phyloP scores from a whole-genome alignment of 2,329 filamentous ascomycete genomes.

The Trichoderma citrinoviride region DNA sequence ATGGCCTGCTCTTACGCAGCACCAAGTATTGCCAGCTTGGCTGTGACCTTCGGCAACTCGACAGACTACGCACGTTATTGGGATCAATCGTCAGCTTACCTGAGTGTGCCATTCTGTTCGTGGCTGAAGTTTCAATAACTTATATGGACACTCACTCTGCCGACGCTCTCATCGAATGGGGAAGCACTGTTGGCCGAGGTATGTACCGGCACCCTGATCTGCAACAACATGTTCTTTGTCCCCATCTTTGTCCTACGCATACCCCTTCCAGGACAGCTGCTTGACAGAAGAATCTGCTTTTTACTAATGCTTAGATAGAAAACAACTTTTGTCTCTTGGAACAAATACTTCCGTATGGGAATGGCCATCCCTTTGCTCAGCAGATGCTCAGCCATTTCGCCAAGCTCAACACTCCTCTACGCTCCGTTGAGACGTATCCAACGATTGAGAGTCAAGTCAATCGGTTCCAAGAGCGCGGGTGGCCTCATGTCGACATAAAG shows the following conservation, averaged over 20 bases:
- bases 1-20: conserved; percentile 59
- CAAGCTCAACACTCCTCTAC: conserved; percentile 75
- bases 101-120: conserved; percentile 67
- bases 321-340: conserved; percentile 84
- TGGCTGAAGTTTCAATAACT: conserved; percentile 86
- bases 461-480: conserved; percentile 70
- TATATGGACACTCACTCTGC: conserved; percentile 78
- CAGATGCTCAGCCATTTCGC: conserved; percentile 84
- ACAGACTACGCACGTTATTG: conserved; percentile 58
- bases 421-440: conserved; percentile 69
- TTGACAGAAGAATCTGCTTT: background rate
- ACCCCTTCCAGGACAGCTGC: too few relatives aligned
- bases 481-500: conserved; percentile 58
- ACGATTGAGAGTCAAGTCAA: conserved; percentile 61
- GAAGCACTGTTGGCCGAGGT: conserved; percentile 68
- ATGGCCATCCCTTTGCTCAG: conserved; percentile 75
- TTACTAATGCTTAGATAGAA: conserved; percentile 31
- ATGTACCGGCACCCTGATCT: conserved; percentile 28
- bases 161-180: conserved; percentile 75
- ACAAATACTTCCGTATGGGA: conserved; percentile 77
- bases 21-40: conserved; percentile 74
- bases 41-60: conserved; percentile 72
- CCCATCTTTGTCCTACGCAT: background rate
- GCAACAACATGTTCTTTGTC: background rate
- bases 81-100: conserved; percentile 55